Evolutionary conservation across 306 rosid genomes (phyloP).

Genomic region (Castanea crenata): DNA sequence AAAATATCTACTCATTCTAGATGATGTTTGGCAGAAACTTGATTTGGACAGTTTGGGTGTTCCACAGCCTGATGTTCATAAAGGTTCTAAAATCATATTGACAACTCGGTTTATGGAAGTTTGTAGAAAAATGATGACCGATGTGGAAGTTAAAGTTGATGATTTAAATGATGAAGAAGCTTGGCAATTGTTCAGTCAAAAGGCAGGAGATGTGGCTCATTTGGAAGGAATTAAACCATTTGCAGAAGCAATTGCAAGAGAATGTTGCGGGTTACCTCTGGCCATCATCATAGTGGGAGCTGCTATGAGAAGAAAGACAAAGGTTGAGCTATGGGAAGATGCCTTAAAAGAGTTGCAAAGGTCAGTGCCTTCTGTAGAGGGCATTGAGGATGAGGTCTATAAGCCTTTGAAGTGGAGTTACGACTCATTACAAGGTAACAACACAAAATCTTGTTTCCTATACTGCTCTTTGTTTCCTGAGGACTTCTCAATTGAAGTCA

Average conservation of each 20-base stretch:
- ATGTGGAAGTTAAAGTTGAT: conserved; percentile 11
- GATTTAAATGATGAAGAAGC: conserved; percentile 11
- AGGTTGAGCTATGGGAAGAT: conserved; percentile 13
- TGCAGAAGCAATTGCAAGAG: conserved; percentile 5
- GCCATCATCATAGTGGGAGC: conserved; percentile 17
- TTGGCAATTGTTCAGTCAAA: conserved; percentile 20
- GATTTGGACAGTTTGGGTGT: not conserved
- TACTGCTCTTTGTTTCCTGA: conserved; percentile 9
- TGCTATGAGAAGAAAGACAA: conserved; percentile 27
- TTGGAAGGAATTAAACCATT: not conserved
- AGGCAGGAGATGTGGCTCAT: conserved; percentile 10
- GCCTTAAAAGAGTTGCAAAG: conserved; percentile 16
- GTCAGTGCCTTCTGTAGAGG: not conserved
- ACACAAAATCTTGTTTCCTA: conserved; percentile 1
- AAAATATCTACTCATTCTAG: not conserved
- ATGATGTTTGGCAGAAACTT: not conserved
- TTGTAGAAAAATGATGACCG: conserved; percentile 19
- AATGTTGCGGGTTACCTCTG: conserved; percentile 22
- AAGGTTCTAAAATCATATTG: not conserved
- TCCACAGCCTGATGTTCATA: not conserved
- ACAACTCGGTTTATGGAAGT: conserved; percentile 9
- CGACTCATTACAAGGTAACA: conserved; percentile 1
- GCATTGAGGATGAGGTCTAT: conserved; percentile 8
- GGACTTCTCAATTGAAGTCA: conserved; percentile 2
- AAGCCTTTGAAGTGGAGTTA: conserved; percentile 24